phyloP scores from a whole-genome alignment of 192 early-diverging fungal species.

The Umbelopsis sp. region DNA sequence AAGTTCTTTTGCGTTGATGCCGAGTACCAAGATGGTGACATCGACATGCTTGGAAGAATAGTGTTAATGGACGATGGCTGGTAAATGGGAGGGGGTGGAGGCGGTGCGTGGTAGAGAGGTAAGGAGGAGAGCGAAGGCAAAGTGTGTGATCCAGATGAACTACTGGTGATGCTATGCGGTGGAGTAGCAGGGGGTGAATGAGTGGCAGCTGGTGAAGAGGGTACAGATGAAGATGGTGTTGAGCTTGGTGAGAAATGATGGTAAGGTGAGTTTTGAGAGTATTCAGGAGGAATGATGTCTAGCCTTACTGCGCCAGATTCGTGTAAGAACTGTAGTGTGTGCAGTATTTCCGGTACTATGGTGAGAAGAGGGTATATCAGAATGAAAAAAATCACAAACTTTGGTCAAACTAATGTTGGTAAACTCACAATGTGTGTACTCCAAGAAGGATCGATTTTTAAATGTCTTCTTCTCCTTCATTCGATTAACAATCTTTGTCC shows the following conservation, averaged over 20 bases:
- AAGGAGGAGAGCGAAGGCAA: neutral
- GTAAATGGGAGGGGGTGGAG: slow-evolving; percentile 28
- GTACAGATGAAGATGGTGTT: slow-evolving; percentile 6
- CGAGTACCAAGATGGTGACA: slow-evolving; percentile 41
- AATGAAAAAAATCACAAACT: neutral
- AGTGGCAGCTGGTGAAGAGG: slow-evolving; percentile 9
- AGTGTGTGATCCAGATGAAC: neutral
- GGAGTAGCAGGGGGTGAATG: neutral
- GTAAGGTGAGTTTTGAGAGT: slow-evolving; percentile 1
- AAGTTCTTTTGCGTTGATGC: slow-evolving; percentile 37
- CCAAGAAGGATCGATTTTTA: slow-evolving; percentile 33
- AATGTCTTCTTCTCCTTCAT: slow-evolving; percentile 33
- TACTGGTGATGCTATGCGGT: neutral
- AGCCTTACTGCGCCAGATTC: slow-evolving; percentile 19
- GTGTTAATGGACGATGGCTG: slow-evolving; percentile 28
- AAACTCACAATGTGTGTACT: slow-evolving; percentile 33
- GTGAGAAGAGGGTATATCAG: too few relatives aligned
- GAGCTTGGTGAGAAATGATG: neutral
- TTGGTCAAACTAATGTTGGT: neutral
- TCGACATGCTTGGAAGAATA: slow-evolving; percentile 31
- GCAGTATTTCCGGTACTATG: slow-evolving; percentile 30
- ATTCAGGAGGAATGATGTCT: slow-evolving; percentile 39
- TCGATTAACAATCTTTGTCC: slow-evolving; percentile 31
- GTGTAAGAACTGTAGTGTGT: slow-evolving; percentile 30
- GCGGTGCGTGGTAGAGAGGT: neutral